phyloP scores from a whole-genome alignment of 2,329 filamentous ascomycete genomes.

The Fragosphaeria purpurea region DNA sequence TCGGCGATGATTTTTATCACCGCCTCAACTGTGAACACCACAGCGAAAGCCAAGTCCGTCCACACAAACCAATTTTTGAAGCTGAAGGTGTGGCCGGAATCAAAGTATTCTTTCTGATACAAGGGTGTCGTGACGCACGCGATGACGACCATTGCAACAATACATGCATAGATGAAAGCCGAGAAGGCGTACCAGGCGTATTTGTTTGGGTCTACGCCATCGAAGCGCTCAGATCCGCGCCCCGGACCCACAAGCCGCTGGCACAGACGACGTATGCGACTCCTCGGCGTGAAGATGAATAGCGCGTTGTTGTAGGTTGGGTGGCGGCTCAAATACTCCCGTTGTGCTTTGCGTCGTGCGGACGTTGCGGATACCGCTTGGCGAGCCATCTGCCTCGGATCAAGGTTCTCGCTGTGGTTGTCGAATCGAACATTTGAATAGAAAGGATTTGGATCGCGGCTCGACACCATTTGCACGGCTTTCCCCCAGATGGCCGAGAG shows the following conservation, averaged over 20 bases:
- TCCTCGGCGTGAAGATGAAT: constrained; percentile 72
- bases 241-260: constrained; percentile 87
- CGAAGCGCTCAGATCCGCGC: constrained; percentile 73
- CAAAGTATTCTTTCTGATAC: constrained; percentile 82
- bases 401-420: constrained; percentile 64
- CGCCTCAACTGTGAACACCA: constrained; percentile 78
- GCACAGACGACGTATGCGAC: constrained; percentile 70
- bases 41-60: constrained; percentile 81
- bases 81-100: constrained; percentile 44
- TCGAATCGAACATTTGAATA: constrained; percentile 68
- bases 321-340: constrained; percentile 79
- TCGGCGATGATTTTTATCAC: constrained; percentile 90
- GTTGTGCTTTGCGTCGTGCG: constrained; percentile 74
- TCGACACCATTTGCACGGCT: constrained; percentile 43
- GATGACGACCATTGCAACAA: constrained; percentile 94
- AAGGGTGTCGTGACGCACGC: constrained; percentile 91
- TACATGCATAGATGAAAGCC: constrained; percentile 83
- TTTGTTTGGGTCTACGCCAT: constrained; percentile 82
- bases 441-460: constrained; percentile 84
- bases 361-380: constrained; percentile 80
- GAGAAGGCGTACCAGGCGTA: constrained; percentile 89
- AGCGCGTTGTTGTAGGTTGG: constrained; percentile 89
- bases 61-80: constrained; percentile 87
- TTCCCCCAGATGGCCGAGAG: constrained; percentile 54
- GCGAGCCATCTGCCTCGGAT: constrained; percentile 79